phyloP scores from a whole-genome alignment of 306 rosid species.

The Dryas drummondii region DNA sequence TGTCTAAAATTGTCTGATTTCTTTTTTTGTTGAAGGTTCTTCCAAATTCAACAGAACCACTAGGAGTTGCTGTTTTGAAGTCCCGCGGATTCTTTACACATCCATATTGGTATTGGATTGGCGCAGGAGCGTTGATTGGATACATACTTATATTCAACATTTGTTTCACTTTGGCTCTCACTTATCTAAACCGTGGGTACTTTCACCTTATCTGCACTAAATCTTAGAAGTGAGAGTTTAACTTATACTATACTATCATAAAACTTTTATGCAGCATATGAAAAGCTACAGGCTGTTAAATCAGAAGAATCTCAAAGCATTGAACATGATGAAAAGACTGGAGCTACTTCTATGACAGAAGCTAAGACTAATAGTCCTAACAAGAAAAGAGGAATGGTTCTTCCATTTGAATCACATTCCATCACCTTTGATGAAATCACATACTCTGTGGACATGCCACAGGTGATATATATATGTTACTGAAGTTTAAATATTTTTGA shows the following conservation, averaged over 20 bases:
- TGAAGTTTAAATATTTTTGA: not conserved
- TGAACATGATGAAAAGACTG: not conserved
- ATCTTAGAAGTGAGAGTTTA: not conserved
- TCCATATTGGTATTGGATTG: conserved; percentile 28
- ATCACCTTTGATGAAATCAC: conserved; percentile 28
- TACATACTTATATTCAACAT: conserved; percentile 39
- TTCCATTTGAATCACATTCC: conserved; percentile 27
- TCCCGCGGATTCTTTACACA: conserved; percentile 49
- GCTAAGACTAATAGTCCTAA: not conserved
- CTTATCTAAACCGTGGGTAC: conserved; percentile 47
- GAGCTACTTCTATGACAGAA: not conserved
- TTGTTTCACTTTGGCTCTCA: conserved; percentile 38
- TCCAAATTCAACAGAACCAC: conserved; percentile 32
- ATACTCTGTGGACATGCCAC: conserved; percentile 30
- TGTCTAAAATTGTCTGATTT: not conserved
- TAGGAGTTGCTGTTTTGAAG: conserved; percentile 42
- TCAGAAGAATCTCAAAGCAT: conserved; percentile 29
- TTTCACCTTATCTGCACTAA: conserved; percentile 5
- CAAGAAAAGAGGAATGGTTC: conserved; percentile 27
- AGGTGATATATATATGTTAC: conserved; percentile 9
- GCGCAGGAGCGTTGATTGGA: conserved; percentile 17
- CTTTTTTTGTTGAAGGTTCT: conserved; percentile 34
- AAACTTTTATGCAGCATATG: conserved; percentile 18
- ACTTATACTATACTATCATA: not conserved
- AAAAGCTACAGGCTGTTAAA: conserved; percentile 28